These are phyloP conservation scores for Lizonia empirigonia DNA, from an alignment of 2,329 filamentous ascomycete species.

Conservation along the genomic window DNA sequence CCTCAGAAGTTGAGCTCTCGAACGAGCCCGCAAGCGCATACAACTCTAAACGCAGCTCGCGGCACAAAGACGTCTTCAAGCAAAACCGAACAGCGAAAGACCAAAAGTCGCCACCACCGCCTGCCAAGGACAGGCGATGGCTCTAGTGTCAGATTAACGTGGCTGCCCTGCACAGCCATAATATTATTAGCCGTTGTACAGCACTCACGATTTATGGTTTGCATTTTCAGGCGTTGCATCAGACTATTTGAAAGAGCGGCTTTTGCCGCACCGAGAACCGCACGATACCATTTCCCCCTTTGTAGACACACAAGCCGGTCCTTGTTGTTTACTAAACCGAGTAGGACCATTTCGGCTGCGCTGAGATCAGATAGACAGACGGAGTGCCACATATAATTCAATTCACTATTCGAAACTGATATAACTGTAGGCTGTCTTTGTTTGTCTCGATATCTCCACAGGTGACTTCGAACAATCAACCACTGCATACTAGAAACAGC, in stretches of 20 bases:
- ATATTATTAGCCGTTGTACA: background rate
- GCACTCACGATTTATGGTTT: conserved; percentile 4
- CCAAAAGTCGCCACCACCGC: background rate
- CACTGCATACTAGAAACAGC: too few species aligned
- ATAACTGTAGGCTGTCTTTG: background rate
- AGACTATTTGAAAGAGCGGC: conserved; percentile 1
- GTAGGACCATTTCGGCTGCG: background rate
- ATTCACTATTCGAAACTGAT: background rate
- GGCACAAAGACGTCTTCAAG: background rate
- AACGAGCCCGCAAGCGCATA: conserved; percentile 16
- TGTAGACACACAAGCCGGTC: background rate
- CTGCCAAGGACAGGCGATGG: background rate
- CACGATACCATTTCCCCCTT: conserved; percentile 12
- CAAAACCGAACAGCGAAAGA: conserved; percentile 7
- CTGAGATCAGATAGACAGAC: background rate
- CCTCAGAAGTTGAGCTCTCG: conserved; percentile 24
- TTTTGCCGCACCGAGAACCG: background rate
- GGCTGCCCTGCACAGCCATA: background rate
- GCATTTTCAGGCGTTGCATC: conserved; percentile 12
- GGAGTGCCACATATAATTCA: background rate
- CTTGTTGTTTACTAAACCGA: background rate
- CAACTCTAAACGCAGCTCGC: conserved; percentile 1
- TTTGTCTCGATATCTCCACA: background rate
- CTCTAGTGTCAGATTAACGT: too few species aligned
- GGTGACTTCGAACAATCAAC: too few species aligned